Conservation (phyloP, 805 yeast genomes). For the Kregervanrija pseudodelftensis region DNA sequence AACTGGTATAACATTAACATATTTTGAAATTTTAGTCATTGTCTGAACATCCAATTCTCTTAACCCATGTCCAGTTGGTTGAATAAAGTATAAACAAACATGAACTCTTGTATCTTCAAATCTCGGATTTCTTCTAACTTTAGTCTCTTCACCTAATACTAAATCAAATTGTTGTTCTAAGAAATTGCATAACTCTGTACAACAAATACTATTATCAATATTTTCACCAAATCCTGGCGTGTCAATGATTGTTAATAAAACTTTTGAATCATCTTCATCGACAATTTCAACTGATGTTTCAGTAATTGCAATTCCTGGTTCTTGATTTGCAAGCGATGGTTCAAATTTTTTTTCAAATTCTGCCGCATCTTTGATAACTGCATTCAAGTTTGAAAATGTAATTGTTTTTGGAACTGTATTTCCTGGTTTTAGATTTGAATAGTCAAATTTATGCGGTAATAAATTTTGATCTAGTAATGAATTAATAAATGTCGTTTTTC, state of each 20-base stretch:
- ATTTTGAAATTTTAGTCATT: slow-evolving; percentile 65
- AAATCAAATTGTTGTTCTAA: slow-evolving; percentile 72
- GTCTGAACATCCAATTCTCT: slow-evolving; percentile 65
- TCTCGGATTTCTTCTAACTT: slow-evolving; percentile 79
- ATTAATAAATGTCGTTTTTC: slow-evolving; percentile 71
- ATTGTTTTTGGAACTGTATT: slow-evolving; percentile 38
- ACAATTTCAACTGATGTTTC: slow-evolving; percentile 54
- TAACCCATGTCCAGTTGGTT: slow-evolving; percentile 73
- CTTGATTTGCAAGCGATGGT: slow-evolving; percentile 51
- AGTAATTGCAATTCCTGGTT: slow-evolving; percentile 72
- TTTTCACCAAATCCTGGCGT: slow-evolving; percentile 60
- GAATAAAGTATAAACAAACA: slow-evolving; percentile 62
- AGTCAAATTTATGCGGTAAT: slow-evolving; percentile 51
- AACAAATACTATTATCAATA: slow-evolving; percentile 54
- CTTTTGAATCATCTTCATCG: slow-evolving; percentile 53
- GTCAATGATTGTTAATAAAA: slow-evolving; percentile 49
- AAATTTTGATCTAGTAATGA: slow-evolving; percentile 56
- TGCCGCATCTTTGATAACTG: slow-evolving; percentile 46
- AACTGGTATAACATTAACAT: slow-evolving; percentile 67
- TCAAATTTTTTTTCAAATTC: slow-evolving; percentile 55
- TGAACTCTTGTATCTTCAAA: slow-evolving; percentile 75
- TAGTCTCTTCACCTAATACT: slow-evolving; percentile 79
- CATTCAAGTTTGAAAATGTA: slow-evolving; percentile 53
- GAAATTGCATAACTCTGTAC: slow-evolving; percentile 55
- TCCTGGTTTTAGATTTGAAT: slow-evolving; percentile 19